Conservation (phyloP, 2,329 filamentous ascomycete genomes). For the Polytolypa hystricis region DNA sequence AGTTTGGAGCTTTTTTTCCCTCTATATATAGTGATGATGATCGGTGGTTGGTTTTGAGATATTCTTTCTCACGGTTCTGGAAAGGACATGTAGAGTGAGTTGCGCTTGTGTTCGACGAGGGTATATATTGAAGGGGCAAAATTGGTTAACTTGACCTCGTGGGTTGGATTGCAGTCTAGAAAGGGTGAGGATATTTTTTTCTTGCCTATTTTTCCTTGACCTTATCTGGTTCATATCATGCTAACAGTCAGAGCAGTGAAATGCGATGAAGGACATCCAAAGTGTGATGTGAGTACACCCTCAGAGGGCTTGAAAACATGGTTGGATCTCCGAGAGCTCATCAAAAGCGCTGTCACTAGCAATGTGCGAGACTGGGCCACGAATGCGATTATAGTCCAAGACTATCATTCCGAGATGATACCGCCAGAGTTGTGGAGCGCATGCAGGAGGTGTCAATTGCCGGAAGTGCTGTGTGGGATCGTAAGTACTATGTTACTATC, state of each 20-base stretch:
- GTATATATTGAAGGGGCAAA: too few relatives aligned
- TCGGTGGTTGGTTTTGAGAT: background rate
- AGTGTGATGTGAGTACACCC: slow-evolving; percentile 38
- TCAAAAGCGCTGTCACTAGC: slow-evolving; percentile 22
- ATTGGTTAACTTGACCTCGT: too few relatives aligned
- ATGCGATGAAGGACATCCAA: slow-evolving; percentile 45
- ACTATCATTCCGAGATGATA: slow-evolving; percentile 45
- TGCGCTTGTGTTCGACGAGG: too few relatives aligned
- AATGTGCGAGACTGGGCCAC: slow-evolving; percentile 46
- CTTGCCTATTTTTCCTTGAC: too few relatives aligned
- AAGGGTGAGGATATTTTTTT: slow-evolving; percentile 23
- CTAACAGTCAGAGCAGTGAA: slow-evolving; percentile 42
- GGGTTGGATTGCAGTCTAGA: slow-evolving; percentile 23
- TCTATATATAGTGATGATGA: background rate
- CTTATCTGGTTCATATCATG: too few relatives aligned
- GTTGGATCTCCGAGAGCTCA: background rate
- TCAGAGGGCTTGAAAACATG: background rate
- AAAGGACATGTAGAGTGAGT: slow-evolving; percentile 35
- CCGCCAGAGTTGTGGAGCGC: slow-evolving; percentile 39
- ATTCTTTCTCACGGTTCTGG: slow-evolving; percentile 7
- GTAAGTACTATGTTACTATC: slow-evolving; percentile 29
- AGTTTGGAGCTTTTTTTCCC: slow-evolving; percentile 14
- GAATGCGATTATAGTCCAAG: slow-evolving; percentile 48
- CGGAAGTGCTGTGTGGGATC: slow-evolving; percentile 47
- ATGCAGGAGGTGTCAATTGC: slow-evolving; percentile 41